phyloP scores from a whole-genome alignment of 2,329 filamentous ascomycete species.

The Aspergillus carbonarius region DNA sequence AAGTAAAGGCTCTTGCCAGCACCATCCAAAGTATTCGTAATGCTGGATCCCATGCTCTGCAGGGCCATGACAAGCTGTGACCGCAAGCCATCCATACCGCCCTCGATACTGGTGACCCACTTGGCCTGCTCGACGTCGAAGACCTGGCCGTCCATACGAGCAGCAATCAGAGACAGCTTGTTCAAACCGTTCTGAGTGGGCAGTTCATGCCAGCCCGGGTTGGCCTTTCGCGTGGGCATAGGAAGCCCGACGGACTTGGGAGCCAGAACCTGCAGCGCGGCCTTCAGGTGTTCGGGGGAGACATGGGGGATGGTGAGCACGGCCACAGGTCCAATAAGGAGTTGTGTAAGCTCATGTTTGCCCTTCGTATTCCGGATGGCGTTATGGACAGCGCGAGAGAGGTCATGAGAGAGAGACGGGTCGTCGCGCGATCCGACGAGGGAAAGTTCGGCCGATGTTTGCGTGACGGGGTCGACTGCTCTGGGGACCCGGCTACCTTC shows the following conservation, averaged over 20 bases:
- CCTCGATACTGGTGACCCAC: constrained; percentile 75
- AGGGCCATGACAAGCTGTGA: constrained; percentile 79
- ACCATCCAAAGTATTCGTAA: constrained; percentile 77
- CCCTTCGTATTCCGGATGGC: constrained; percentile 52
- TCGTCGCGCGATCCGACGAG: constrained; percentile 36
- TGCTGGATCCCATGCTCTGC: constrained; percentile 72
- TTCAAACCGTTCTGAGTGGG: constrained; percentile 76
- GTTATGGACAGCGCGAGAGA: constrained; percentile 57
- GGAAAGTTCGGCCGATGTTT: constrained; percentile 32
- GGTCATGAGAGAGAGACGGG: constrained; percentile 54
- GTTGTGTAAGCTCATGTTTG: constrained; percentile 65
- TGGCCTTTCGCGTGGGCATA: constrained; percentile 71
- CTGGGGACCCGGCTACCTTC: constrained; percentile 22
- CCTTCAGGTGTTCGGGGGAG: constrained; percentile 78
- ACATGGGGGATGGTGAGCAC: constrained; percentile 78
- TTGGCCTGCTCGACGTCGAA: constrained; percentile 72
- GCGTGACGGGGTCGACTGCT: constrained; percentile 29
- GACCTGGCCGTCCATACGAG: constrained; percentile 78
- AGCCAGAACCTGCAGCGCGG: constrained; percentile 73
- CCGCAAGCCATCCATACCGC: constrained; percentile 76
- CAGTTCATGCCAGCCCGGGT: constrained; percentile 77
- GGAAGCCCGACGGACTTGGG: constrained; percentile 73
- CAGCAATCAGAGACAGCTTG: constrained; percentile 84
- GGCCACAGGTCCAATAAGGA: constrained; percentile 79
- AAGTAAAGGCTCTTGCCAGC: constrained; percentile 80